These are phyloP conservation scores for Xylariaceae sp. DNA, from an alignment of 2,329 filamentous ascomycete species.

Conservation along the genomic window DNA sequence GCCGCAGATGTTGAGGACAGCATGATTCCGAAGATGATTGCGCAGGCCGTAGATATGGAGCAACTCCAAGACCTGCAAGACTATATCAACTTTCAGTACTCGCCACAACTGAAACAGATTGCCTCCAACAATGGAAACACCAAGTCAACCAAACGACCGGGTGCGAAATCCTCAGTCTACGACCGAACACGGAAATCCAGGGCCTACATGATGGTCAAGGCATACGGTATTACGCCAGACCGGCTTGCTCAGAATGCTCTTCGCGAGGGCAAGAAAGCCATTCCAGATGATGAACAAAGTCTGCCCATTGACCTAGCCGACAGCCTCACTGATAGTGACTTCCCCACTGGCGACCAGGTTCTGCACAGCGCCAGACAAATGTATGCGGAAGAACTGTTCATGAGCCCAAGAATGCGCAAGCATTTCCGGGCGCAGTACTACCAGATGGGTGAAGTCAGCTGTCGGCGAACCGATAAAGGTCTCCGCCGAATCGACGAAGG, in stretches of 20 bases:
- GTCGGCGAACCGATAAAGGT: conserved; percentile 87
- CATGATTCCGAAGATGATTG: conserved; percentile 78
- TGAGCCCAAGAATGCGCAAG: conserved; percentile 84
- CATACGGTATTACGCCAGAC: conserved; percentile 85
- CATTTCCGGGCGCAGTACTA: conserved; percentile 81
- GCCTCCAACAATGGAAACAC: conserved; percentile 57
- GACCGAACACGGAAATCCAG: conserved; percentile 79
- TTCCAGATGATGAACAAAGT: conserved; percentile 76
- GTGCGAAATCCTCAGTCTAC: conserved; percentile 73
- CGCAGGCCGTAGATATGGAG: conserved; percentile 77
- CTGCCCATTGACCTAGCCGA: conserved; percentile 86
- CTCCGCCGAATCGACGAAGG: conserved; percentile 89
- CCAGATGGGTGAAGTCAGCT: conserved; percentile 76
- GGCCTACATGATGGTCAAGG: conserved; percentile 76
- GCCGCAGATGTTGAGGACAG: conserved; percentile 60
- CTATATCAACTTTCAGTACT: conserved; percentile 92
- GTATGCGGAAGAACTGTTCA: conserved; percentile 85
- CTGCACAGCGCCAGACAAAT: conserved; percentile 76
- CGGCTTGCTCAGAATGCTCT: conserved; percentile 83
- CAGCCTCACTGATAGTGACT: conserved; percentile 64
- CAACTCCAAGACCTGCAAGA: conserved; percentile 96
- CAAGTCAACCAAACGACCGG: conserved; percentile 70
- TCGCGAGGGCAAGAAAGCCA: conserved; percentile 69
- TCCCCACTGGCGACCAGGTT: conserved; percentile 69
- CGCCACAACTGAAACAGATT: conserved; percentile 75